Evolutionary conservation across 768 basidiomycete genomes (phyloP), one percentile per base, ranked within the genome.

Genomic region (Termitomyces heimii): DNA sequence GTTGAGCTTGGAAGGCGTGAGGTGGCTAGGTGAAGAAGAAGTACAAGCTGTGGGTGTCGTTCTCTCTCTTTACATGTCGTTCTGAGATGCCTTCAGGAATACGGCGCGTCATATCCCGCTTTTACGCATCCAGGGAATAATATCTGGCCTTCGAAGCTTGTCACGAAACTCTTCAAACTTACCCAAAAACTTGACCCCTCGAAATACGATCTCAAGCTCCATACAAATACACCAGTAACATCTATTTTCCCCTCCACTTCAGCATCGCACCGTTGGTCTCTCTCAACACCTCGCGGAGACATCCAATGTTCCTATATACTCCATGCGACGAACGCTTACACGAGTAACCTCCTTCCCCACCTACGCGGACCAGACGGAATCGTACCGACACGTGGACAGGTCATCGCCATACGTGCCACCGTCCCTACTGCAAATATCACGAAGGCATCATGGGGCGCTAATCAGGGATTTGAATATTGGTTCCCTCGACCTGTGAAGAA

Each of bases 291-390:
- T 0, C 80, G 91, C 22, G 92, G 94, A 1, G 61, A 65, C 1
- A 68, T 93, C 26, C 44, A 67, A 5, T 85, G 88, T 62, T 69
- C 75, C n/a, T 83, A 85, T 59, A 80, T 96, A 45, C 73, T 97
- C 3, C 92, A 94, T 65, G 92, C 91, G 0, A 94, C 92, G 16
- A 97, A 97, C 65, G 94, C 76, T 0, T 94, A 95, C 60, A 81
- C 85, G 9, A 81, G 86, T 4, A 77, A 88, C 62, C 80, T 96
- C 34, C 75, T 97, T 14, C 88, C 90, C 0, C 80, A 83, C 55
- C 65, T 94, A 28, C 63, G 74, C 4, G 83, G 84, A 0, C 74
- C 75, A 9, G 58, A 62, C 0, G 80, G 81, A 2, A 84, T 93
- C 53, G 71, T 88, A 3, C 92, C 91, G 0, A 82, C 82, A 1